Conservation (phyloP, 495 filamentous ascomycete genomes). For the Aspergillus asperescens region DNA sequence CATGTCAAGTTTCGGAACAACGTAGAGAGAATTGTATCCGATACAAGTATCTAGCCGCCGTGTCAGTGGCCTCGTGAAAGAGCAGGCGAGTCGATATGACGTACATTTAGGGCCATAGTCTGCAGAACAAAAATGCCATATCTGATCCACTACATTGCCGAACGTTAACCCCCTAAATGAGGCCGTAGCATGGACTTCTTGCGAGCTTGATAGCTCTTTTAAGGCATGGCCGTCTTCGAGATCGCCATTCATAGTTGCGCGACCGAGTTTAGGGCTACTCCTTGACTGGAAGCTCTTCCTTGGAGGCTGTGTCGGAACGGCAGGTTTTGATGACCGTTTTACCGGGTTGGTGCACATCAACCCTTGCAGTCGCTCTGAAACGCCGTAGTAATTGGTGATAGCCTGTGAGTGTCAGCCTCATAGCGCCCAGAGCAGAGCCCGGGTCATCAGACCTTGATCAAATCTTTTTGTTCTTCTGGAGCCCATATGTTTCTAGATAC, state of each 20-base stretch:
- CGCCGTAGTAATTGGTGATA: conserved; percentile 53
- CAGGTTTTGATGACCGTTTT: conserved; percentile 19
- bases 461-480: conserved; percentile 54
- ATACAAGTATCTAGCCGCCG: conserved; percentile 60
- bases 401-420: conserved; percentile 17
- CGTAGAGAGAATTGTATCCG: conserved; percentile 75
- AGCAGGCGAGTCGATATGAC: background rate
- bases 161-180: conserved; percentile 34
- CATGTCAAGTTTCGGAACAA: conserved; percentile 36
- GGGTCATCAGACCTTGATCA: conserved; percentile 42
- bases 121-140: conserved; percentile 61
- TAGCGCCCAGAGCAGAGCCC: background rate
- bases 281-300: conserved; percentile 15
- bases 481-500: conserved; percentile 62
- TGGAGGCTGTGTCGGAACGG: conserved; percentile 6
- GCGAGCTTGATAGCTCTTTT: conserved; percentile 22
- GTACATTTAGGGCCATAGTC: conserved; percentile 55
- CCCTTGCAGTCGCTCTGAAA: conserved; percentile 61
- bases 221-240: conserved; percentile 31
- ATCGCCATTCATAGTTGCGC: conserved; percentile 22
- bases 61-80: background rate
- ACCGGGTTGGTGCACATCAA: conserved; percentile 58
- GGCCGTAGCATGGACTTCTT: conserved; percentile 21
- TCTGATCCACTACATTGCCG: conserved; percentile 50
- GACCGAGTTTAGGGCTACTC: conserved; percentile 7